Evolutionary conservation across 371 early-diverging fungal species (phyloP).

Genomic region (Mucor lusitanicus): DNA sequence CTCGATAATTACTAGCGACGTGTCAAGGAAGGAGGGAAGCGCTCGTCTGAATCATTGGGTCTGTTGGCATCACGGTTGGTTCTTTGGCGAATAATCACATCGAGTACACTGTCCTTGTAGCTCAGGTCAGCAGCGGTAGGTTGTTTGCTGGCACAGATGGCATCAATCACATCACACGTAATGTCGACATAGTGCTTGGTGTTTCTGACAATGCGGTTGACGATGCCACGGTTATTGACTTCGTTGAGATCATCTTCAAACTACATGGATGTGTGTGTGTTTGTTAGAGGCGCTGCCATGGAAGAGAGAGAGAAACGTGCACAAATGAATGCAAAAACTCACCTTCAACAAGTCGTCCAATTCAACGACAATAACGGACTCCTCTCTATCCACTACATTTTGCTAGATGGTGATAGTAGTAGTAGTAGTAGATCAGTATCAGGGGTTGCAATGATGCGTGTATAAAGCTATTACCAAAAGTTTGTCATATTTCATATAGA

Average conservation of each 20-base stretch:
- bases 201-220: slow-evolving; percentile 75
- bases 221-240: slow-evolving; percentile 25
- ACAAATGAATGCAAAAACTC: not conserved
- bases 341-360: slow-evolving; percentile 62
- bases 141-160: slow-evolving; percentile 44
- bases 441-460: not conserved
- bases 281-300: not conserved
- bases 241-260: slow-evolving; percentile 33
- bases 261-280: slow-evolving; percentile 8
- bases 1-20: slow-evolving; percentile 75
- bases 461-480: slow-evolving; percentile 28
- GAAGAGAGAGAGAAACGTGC: not conserved
- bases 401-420: slow-evolving; percentile 40
- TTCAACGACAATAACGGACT: slow-evolving; percentile 57
- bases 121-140: slow-evolving; percentile 68
- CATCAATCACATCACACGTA: slow-evolving; percentile 70
- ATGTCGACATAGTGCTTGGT: slow-evolving; percentile 84
- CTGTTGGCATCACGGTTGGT: slow-evolving; percentile 68
- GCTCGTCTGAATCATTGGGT: slow-evolving; percentile 41
- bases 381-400: slow-evolving; percentile 61
- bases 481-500: slow-evolving; percentile 30
- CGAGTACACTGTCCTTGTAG: slow-evolving; percentile 81
- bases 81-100: slow-evolving; percentile 89
- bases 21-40: slow-evolving; percentile 82
- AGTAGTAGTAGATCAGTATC: not conserved